A percentile compares a stretch with the other conserved stretches of the same genome.
These are phyloP conservation scores for Dysphania ambrosioides DNA, from an alignment of 148 eudicot species.

Conservation along the genomic window DNA sequence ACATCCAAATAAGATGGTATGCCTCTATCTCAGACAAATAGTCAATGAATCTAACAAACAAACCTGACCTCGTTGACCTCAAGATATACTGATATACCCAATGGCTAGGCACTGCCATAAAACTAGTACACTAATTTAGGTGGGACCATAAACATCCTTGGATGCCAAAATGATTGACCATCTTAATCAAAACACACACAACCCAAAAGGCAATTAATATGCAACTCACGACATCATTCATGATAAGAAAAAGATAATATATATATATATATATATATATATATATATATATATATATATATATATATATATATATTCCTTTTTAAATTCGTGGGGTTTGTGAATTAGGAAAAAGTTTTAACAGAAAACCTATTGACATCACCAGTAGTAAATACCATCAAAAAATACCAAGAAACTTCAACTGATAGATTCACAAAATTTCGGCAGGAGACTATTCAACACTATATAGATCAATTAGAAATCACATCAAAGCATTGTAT, in stretches of 20 bases:
- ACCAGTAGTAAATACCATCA: slow-evolving; percentile 9
- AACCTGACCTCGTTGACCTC: slow-evolving; percentile 32
- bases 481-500: neutral
- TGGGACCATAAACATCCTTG: slow-evolving; percentile 27
- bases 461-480: slow-evolving; percentile 19
- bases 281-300: too few species aligned
- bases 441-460: neutral
- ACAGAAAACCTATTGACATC: slow-evolving; percentile 6
- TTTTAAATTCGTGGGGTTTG: slow-evolving; percentile 8
- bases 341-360: slow-evolving; percentile 12
- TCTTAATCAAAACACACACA: slow-evolving; percentile 21
- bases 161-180: slow-evolving; percentile 22
- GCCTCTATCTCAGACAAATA: slow-evolving; percentile 26
- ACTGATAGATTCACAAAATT: neutral
- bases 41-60: slow-evolving; percentile 15
- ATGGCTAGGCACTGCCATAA: slow-evolving; percentile 21
- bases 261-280: too few species aligned
- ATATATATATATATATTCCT: too few species aligned
- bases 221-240: slow-evolving; percentile 7
- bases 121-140: slow-evolving; percentile 11
- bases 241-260: neutral
- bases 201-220: slow-evolving; percentile 19
- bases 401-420: slow-evolving; percentile 3
- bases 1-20: slow-evolving; percentile 23
- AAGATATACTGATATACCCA: too few species aligned